Evolutionary conservation across 202 grass and related monocot genomes (phyloP), one percentile per base, ranked within the genome.

Genomic region (Elaeis oleifera): DNA sequence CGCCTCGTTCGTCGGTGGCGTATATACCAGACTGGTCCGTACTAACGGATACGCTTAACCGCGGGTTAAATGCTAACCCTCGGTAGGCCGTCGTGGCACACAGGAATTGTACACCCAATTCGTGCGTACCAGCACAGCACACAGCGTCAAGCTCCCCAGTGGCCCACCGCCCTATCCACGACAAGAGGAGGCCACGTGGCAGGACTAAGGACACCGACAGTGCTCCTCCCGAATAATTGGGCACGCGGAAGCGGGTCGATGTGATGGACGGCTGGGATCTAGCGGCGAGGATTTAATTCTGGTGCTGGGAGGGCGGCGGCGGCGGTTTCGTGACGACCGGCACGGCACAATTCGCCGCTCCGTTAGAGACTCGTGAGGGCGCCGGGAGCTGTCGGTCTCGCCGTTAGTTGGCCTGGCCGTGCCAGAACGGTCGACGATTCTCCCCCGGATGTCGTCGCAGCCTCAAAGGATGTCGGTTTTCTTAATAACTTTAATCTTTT

Each of bases 1-100:
- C 61, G 36, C 53, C 63, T 23, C 62, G 19, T 53, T 64, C 73
- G 64, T 76, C 73, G 75, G 67, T 78, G 75, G 58, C 67, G 57
- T 70, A 51, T 58, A 49, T 77, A 60, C 11, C 23, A 69, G 63
- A 54, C 19, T 20, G 61, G 36, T 39, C 65, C 72, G 53, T 53
- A 64, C 71, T 31, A 6, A 3, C 48, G 18, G 62, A 19, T 56
- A 67, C 31, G 29, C 61, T 56, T 56, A 39, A 56, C 53, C 53
- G 20, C 18, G 17, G 53, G 53, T 55, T 55, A 55, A 22, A 21
- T 55, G 4, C 18, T 20, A 55, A 11, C 53, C 53, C 5, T 55
- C 53, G n/a, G 53, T 21, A 15, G n/a, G n/a, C 6, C 0, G 9
- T 8, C 20, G 5, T 1, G 18, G 17, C 20, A 20, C 20, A 20